Base-by-base conservation (phyloP, 805 yeast genomes). In the Candida sithepensis region DNA sequence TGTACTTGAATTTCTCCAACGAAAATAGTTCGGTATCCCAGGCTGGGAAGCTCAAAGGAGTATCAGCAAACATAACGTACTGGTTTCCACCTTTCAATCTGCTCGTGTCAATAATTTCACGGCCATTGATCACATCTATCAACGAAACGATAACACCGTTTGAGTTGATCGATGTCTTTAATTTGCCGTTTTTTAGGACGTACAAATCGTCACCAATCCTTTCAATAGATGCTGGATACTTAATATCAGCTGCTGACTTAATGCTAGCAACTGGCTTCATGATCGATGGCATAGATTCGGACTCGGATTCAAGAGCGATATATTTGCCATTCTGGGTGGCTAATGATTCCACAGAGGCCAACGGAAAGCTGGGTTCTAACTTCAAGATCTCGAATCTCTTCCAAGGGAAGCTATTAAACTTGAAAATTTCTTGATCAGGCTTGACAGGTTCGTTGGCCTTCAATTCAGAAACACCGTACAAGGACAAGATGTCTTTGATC, bases 21-120 rank as follows among this genome's bases (percentile, higher is more conserved):
- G 96, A 87, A 62, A 80, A 94, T 49, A 90, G 74, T 63, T 92
- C 99, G 0, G 98, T 92, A 64, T 92, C 99, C 99, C 99, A 92
- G 1, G 98, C 98, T 40, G 89, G 96, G 82, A 83, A 92, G 47
- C 77, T 84, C 59, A 88, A 72, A 9, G 99, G 99, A 52, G 88
- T 86, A 64, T 94, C 99, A 54, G 91, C 91, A 59, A 86, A 86
- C 48, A 94, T 61, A 1, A 89, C 81, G 53, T 81, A 82, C 64
- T 87, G 96, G 58, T 90, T 89, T 16, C 91, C 97, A 36, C 88
- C 89, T 16, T 68, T 56, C 10, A 76, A 69, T 21, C 73, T 70
- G 1, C 75, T 67, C 4, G 74, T 51, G 49, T 85, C 88, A 45
- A 94, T 71, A 20, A 85, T 77, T 62, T 92, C 95, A 12, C 90